Evolutionary conservation across 176 grass and related monocot genomes (phyloP), one percentile per base, ranked within the genome.

Genomic region (Eragrostis curvula): DNA sequence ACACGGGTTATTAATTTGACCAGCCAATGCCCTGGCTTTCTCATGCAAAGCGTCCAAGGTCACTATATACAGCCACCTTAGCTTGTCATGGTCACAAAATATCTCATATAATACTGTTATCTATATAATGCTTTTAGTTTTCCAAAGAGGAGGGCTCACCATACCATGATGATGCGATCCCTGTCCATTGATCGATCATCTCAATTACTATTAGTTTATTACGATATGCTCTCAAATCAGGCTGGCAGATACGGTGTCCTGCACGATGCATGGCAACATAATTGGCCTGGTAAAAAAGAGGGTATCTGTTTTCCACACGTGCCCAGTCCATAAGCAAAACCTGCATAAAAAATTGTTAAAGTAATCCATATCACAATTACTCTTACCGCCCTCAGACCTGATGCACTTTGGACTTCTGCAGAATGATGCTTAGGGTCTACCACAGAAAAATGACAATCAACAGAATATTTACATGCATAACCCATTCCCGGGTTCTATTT

Each of bases 1-100:
- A 83, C 79, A 59, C 32, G 24, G 28, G 52, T 80, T 75, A 53
- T 53, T 80, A 71, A 71, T 89, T 77, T 85, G 87, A 77, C 71
- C 47, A 58, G 72, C 87, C 77, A 81, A 71, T 89, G 47, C 46
- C 25, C 2, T 5, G 36, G 28, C 15, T 5, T 77, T 81, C 56
- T 77, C 47, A 71, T 85, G 87, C 87, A 77, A 77, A 71, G 78
- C 40, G 77, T 63, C 47, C 50, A 8, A 71, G 45, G 57, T 71
- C 82, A 89, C 71, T 77, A 79, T 77, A 79, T 8, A 21, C 27
- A 69, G 55, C 45, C 32, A 75, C 23, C 58, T 49, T 82, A 61
- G 12, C 23, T 85, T 42, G 15, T 17, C 23, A 53, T 63, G 30
- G 27, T 70, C 28, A 9, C 63, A 64, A 85, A 89, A 85, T 89